These are phyloP conservation scores for Solanum lignicaule DNA, from an alignment of 257 asterid species.

Conservation along the genomic window DNA sequence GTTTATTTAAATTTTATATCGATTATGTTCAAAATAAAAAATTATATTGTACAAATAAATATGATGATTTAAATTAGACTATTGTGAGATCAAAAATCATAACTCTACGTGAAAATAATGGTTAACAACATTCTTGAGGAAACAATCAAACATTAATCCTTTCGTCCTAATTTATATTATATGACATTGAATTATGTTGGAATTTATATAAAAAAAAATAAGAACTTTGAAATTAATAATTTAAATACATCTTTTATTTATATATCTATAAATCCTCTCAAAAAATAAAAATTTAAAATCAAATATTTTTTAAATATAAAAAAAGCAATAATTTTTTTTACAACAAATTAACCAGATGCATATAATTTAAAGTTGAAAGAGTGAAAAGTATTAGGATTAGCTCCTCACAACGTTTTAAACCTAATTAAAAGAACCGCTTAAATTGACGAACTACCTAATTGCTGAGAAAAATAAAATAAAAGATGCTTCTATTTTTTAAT, in stretches of 20 bases:
- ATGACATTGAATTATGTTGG: neutral
- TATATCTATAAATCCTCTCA: neutral
- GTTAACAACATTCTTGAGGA: neutral
- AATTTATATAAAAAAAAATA: neutral
- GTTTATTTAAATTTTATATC: neutral
- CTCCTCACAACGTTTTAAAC: neutral
- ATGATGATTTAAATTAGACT: neutral
- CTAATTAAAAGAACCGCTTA: neutral
- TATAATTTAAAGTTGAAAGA: neutral
- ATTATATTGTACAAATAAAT: neutral
- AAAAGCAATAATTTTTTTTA: neutral
- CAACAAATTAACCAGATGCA: neutral
- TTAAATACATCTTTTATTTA: neutral
- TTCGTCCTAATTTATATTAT: neutral
- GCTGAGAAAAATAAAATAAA: neutral
- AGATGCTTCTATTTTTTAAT: neutral
- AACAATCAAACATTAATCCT: neutral
- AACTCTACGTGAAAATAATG: neutral
- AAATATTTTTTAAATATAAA: neutral
- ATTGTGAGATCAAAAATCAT: neutral
- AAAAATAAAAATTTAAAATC: neutral
- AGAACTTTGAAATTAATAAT: neutral
- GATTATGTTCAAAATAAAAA: neutral
- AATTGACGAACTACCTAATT: neutral
- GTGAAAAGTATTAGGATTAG: neutral